These are phyloP conservation scores for Aspergillus cristatus DNA, from an alignment of 495 filamentous ascomycete species.

Conservation along the genomic window DNA sequence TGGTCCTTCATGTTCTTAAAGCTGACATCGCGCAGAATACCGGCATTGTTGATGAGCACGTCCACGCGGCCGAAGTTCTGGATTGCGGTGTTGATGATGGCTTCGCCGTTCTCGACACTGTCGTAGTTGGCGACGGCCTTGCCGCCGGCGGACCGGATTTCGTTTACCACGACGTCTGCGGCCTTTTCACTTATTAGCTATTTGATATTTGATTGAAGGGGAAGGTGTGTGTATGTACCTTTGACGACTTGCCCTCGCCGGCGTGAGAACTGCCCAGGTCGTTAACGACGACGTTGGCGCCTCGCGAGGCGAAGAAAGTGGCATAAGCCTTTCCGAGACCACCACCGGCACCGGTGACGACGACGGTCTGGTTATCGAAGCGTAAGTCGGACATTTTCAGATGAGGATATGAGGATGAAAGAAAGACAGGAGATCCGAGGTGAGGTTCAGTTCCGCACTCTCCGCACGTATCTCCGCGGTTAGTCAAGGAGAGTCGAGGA, in stretches of 20 bases:
- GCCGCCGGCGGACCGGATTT: conserved; percentile 86
- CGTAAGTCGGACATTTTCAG: conserved; percentile 70
- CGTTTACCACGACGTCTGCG: conserved; percentile 90
- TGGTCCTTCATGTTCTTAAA: conserved; percentile 98
- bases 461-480: background rate
- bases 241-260: conserved; percentile 82
- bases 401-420: conserved; percentile 17
- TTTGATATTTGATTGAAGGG: no score
- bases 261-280: conserved; percentile 92
- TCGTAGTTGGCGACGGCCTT: conserved; percentile 98
- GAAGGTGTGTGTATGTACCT: conserved; percentile 47
- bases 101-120: conserved; percentile 89
- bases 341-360: conserved; percentile 94
- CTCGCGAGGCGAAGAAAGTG: conserved; percentile 81
- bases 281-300: conserved; percentile 95
- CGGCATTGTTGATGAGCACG: conserved; percentile 94
- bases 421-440: conserved; percentile 5
- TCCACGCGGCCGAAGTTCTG: conserved; percentile 88
- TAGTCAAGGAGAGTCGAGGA: background rate
- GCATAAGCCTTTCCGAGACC: conserved; percentile 91
- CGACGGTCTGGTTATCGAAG: conserved; percentile 92
- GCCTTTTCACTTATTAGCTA: conserved; percentile 39
- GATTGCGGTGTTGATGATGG: conserved; percentile 94
- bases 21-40: conserved; percentile 90
- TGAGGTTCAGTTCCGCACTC: conserved; percentile 1